These are phyloP conservation scores for Neonothopanus nambi DNA, from an alignment of 1,284 basidiomycete genomes.

Conservation along the genomic window DNA sequence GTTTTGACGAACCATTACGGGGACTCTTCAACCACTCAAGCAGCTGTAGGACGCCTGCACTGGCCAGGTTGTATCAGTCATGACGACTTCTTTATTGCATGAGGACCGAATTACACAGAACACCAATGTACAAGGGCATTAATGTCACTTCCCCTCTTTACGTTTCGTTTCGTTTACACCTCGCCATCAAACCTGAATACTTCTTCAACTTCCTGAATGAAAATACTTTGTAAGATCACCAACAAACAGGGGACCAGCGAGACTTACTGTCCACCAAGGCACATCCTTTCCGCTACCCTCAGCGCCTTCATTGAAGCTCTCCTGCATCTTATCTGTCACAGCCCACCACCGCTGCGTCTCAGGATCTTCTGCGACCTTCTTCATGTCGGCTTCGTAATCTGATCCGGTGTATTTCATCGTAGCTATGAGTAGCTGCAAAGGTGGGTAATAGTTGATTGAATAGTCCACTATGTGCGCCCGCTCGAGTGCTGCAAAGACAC, in stretches of 20 bases:
- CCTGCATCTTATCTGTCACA: conserved; percentile 77
- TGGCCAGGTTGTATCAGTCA: too few species aligned
- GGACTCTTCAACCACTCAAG: too few species aligned
- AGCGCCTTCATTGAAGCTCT: conserved; percentile 69
- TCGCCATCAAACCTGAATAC: conserved; percentile 70
- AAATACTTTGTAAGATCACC: too few species aligned
- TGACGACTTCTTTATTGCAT: too few species aligned
- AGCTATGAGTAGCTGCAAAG: conserved; percentile 67
- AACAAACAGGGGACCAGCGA: neutral
- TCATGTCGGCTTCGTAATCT: conserved; percentile 71
- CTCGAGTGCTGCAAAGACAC: conserved; percentile 66
- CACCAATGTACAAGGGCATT: too few species aligned
- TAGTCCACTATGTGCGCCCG: conserved; percentile 75
- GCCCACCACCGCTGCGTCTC: conserved; percentile 78
- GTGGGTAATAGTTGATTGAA: conserved; percentile 70
- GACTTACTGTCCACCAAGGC: conserved; percentile 71
- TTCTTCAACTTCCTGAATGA: conserved; percentile 61
- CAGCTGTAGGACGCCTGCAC: too few species aligned
- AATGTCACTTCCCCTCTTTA: too few species aligned
- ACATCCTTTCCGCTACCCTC: conserved; percentile 63
- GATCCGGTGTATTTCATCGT: conserved; percentile 64
- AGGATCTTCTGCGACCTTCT: conserved; percentile 58
- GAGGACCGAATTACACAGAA: too few species aligned
- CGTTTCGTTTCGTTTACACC: too few species aligned
- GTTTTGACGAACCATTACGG: too few species aligned